Percentiles rank a stretch among this genome's conserved stretches.
Conservation (phyloP, 1,139 yeast species). For the Citeromyces hawaiiensis region DNA sequence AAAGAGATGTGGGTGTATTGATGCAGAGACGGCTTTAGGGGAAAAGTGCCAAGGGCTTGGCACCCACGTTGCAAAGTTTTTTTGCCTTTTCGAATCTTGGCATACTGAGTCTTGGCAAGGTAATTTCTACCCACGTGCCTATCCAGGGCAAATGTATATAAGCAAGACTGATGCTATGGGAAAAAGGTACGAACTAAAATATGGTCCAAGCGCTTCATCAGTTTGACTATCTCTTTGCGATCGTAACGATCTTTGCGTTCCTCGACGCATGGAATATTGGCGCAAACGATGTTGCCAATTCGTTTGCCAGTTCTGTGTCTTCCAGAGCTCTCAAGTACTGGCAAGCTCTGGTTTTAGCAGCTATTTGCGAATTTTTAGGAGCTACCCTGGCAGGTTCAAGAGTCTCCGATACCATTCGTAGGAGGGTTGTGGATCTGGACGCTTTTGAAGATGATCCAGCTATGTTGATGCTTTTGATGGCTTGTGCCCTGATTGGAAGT, state of each 20-base stretch:
- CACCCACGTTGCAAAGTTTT: background rate
- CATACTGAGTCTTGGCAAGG: background rate
- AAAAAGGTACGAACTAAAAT: background rate
- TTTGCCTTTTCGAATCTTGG: background rate
- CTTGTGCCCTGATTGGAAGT: conserved; percentile 68
- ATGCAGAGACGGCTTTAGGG: background rate
- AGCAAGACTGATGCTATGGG: background rate
- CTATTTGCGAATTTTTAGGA: conserved; percentile 57
- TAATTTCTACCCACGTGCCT: background rate
- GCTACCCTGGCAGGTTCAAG: conserved; percentile 64
- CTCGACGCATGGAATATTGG: conserved; percentile 78
- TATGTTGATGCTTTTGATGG: conserved; percentile 62
- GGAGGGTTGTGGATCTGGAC: conserved; percentile 40
- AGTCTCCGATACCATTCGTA: conserved; percentile 57
- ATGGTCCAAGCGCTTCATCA: conserved; percentile 28
- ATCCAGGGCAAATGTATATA: background rate
- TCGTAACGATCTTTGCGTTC: conserved; percentile 60
- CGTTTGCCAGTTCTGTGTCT: conserved; percentile 64
- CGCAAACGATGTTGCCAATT: conserved; percentile 75
- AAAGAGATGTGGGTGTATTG: background rate
- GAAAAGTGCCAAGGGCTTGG: background rate
- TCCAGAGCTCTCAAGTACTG: conserved; percentile 57
- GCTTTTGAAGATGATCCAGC: conserved; percentile 46
- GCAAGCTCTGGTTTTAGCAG: conserved; percentile 67
- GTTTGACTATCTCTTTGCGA: conserved; percentile 54